Conservation (phyloP, 2,329 filamentous ascomycete genomes). For the Trichoderma sp. region DNA sequence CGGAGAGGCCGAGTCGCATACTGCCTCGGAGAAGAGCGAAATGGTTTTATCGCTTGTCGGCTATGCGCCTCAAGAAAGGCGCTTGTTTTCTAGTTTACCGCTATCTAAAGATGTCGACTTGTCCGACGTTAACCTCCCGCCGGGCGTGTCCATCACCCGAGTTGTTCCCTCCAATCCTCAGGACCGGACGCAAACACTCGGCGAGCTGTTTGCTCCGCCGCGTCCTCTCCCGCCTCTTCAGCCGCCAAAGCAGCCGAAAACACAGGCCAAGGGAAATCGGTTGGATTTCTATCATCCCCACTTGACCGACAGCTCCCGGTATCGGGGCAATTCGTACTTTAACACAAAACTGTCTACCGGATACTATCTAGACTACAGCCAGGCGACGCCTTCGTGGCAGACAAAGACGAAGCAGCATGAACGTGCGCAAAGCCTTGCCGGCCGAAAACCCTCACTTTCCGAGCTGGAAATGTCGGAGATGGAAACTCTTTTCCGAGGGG, state of each 20-base stretch:
- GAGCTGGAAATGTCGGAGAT: slow-evolving; percentile 64
- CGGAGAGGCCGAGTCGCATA: slow-evolving; percentile 39
- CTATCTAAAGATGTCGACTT: slow-evolving; percentile 31
- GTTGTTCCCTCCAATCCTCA: slow-evolving; percentile 35
- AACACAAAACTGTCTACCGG: slow-evolving; percentile 64
- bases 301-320: slow-evolving; percentile 52
- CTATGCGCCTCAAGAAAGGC: slow-evolving; percentile 68
- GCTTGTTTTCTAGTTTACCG: slow-evolving; percentile 81
- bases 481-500: slow-evolving; percentile 71
- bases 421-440: slow-evolving; percentile 65
- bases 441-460: slow-evolving; percentile 52
- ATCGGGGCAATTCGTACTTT: slow-evolving; percentile 59
- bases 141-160: slow-evolving; percentile 58
- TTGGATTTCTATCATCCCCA: slow-evolving; percentile 55
- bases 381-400: slow-evolving; percentile 56
- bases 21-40: slow-evolving; percentile 43
- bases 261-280: slow-evolving; percentile 60
- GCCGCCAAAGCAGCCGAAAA: slow-evolving; percentile 69
- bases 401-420: slow-evolving; percentile 65
- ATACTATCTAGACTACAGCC: slow-evolving; percentile 67
- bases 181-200: slow-evolving; percentile 62
- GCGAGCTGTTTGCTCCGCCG: slow-evolving; percentile 70
- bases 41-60: slow-evolving; percentile 74
- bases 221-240: slow-evolving; percentile 63
- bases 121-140: slow-evolving; percentile 59